Evolutionary conservation across 495 filamentous ascomycete species (phyloP), one percentile per base, ranked within the genome.

Genomic region (Penicillium steckii): DNA sequence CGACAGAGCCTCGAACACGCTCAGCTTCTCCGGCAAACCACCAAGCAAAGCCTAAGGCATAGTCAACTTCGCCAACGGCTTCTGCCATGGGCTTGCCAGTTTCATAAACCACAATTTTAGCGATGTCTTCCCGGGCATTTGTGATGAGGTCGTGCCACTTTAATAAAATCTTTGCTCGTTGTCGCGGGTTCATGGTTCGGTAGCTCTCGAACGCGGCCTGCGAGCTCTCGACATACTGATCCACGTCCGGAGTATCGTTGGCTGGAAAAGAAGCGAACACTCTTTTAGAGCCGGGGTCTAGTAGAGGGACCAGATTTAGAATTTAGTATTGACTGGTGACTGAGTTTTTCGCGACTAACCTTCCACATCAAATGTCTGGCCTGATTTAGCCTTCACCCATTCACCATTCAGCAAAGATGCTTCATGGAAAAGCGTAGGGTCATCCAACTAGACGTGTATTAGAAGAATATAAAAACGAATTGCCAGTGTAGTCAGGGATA

Each of bases 11-110:
- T 17, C 65, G 65, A 33, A 76, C 71, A 8, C 77, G 62, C 51
- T 77, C 76, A 5, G 77, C 75, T 56, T 80, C 76, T 8, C 71
- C 78, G 0, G 74, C 65, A 56, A 79, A 81, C 76, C 74, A 81
- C 69, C 71, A 76, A 2, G 73, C 67, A 53, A 78, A 79, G 7
- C 70, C 68, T 5, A 68, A 55, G 1, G 75, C 71, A 53, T 78
- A 80, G 50, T 72, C 67, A 3, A 80, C 65, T 61, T 80, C 78
- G 9, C 69, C 70, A 22, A 66, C 55, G 3, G 76, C 67, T 46
- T 79, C 76, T 1, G 66, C 52, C 27, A 76, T 56, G 4, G 76
- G 72, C 50, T 80, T 79, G 22, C 78, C 77, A 4, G 73, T 77
- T 51, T 80, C 77, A 43, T 73, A 72, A 12, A 68, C 70, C 8